Conservation (phyloP, 208 protist species). For the Trypanosoma boissoni region DNA sequence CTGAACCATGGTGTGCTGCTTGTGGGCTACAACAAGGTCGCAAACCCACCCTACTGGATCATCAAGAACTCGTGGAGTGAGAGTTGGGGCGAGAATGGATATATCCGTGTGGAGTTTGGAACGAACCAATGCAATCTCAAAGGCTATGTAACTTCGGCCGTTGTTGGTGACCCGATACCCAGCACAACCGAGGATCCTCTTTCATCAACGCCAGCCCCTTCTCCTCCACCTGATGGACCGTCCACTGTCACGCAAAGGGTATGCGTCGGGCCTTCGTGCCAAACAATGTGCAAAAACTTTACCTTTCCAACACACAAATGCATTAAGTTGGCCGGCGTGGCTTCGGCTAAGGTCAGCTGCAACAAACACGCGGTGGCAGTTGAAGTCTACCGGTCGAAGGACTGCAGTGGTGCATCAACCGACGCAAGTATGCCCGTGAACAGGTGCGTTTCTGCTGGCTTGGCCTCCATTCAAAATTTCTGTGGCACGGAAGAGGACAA, state of each 20-base stretch:
- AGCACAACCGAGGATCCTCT: no score
- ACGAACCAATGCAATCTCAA: conserved; percentile 45
- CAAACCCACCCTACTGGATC: conserved; percentile 75
- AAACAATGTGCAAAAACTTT: neutral
- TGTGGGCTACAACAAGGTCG: conserved; percentile 68
- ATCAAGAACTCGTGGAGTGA: conserved; percentile 88
- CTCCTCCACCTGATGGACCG: neutral
- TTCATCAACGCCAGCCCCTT: neutral
- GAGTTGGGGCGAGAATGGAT: conserved; percentile 74
- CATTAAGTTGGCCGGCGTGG: conserved; percentile 22
- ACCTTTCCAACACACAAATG: conserved; percentile 37
- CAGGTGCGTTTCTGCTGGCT: no score
- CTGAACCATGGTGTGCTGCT: conserved; percentile 86
- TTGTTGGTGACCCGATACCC: neutral
- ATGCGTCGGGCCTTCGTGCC: conserved; percentile 43
- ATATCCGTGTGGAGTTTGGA: conserved; percentile 56
- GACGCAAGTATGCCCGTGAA: no score
- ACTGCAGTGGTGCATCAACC: neutral
- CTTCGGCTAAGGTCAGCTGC: conserved; percentile 26
- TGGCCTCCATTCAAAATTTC: no score
- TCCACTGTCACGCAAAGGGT: neutral
- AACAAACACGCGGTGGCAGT: neutral
- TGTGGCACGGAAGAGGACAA: no score
- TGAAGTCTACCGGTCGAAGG: neutral
- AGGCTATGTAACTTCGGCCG: conserved; percentile 27